Evolutionary conservation across 2,329 filamentous ascomycete species (phyloP), one percentile per base, ranked within the genome.

Genomic region (Arachnomyces sp.): DNA sequence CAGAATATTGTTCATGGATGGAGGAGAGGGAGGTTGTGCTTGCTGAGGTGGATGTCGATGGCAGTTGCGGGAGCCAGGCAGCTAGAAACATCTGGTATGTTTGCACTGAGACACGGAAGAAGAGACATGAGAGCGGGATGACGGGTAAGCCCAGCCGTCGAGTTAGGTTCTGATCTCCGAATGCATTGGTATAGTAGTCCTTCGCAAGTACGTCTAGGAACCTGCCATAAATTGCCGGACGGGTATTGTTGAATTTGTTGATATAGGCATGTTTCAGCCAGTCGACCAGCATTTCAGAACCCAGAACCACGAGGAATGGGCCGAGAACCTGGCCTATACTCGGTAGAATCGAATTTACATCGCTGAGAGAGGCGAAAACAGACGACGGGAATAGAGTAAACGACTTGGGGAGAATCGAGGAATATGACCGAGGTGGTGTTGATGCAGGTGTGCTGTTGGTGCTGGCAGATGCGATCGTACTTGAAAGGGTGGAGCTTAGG

Each of bases 61-160:
- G 71, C 0, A 86, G 84, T 7, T 83, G 76, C 0, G 87, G 83
- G 28, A 95, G 73, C 53, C 94, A 82, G 0, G 86, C 89, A 3
- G 89, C 85, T 11, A 96, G 75, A 56, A 96, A 94, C 90, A 96
- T 96, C 64, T 95, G 84, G 63, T 96, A 98, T 5, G 90, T 95
- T 60, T 98, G 92, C 32, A 96, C 76, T 1, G 86, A 89, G 34
- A 93, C 87, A 32, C 93, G 81, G 60, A 98, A 92, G 63, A 98
- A 95, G 35, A 98, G 64, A 52, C 89, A 96, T 1, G 89, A 90
- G 0, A 98, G 72, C 0, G 92, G 92, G 34, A 98, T 84, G 20
- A 96, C 82, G 0, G 92, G 92, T 1, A 98, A 71, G 1, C 92
- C 92, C 0, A 98, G 77, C 13, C 92, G 79, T 43, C 89, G 84